A percentile compares a stretch with the other conserved stretches of the same genome.
phyloP scores from a whole-genome alignment of 306 rosid genomes.

The Lathyrus tuberosus region DNA sequence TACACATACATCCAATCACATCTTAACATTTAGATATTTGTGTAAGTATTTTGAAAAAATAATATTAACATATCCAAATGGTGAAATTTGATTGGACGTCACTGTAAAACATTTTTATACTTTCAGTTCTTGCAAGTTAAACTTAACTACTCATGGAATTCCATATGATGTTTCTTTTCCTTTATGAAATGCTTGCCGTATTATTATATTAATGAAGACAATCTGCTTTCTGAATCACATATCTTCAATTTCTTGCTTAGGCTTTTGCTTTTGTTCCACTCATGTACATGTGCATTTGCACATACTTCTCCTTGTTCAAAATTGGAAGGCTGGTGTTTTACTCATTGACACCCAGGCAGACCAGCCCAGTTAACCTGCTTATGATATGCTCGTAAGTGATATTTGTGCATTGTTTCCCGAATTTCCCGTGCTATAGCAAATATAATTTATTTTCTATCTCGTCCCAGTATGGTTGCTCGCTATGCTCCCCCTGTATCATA shows the following conservation, averaged over 20 bases:
- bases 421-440: conserved; percentile 18
- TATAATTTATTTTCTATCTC: conserved; percentile 35
- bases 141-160: conserved; percentile 10
- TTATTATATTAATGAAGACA: conserved; percentile 31
- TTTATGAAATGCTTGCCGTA: conserved; percentile 26
- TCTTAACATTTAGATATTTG: background rate
- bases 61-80: background rate
- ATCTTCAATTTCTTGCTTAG: conserved; percentile 55
- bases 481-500: conserved; percentile 98
- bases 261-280: conserved; percentile 89
- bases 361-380: conserved; percentile 94
- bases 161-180: conserved; percentile 1
- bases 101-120: background rate
- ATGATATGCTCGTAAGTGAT: conserved; percentile 98
- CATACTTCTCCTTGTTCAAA: conserved; percentile 93
- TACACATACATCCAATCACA: background rate
- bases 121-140: background rate
- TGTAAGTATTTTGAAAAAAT: conserved; percentile 1
- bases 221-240: conserved; percentile 38
- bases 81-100: background rate
- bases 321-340: conserved; percentile 89
- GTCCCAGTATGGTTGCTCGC: conserved; percentile 89
- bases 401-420: conserved; percentile 5
- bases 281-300: conserved; percentile 98
- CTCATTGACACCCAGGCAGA: conserved; percentile 92